phyloP scores from a whole-genome alignment of 179 eudicot species.

The Heliamphora pulchella region DNA sequence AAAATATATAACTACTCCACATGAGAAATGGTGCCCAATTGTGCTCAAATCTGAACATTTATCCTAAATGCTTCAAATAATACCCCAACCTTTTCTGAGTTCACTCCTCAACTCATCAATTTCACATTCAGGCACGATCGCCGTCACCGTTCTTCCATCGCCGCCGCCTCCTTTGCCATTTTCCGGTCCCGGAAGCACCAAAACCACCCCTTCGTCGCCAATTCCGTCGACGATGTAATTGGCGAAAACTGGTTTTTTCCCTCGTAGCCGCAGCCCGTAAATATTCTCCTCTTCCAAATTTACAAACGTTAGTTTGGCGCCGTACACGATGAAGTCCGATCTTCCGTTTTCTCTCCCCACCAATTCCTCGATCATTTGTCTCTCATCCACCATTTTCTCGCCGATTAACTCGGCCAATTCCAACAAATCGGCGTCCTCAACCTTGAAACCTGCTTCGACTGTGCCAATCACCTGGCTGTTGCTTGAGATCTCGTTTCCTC shows the following conservation, averaged over 20 bases:
- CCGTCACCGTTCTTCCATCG: constrained; percentile 29
- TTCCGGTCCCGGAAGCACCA: constrained; percentile 33
- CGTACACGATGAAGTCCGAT: constrained; percentile 38
- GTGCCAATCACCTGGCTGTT: constrained; percentile 25
- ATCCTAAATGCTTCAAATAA: background rate
- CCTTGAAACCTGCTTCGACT: constrained; percentile 18
- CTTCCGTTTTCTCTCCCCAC: constrained; percentile 20
- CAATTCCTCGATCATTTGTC: constrained; percentile 20
- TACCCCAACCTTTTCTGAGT: constrained; percentile 28
- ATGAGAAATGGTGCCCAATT: no score
- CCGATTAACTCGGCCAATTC: constrained; percentile 29
- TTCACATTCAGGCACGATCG: constrained; percentile 33
- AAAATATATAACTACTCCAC: no score
- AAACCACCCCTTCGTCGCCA: constrained; percentile 41
- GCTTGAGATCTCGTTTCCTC: constrained; percentile 14
- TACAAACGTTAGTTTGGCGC: constrained; percentile 46
- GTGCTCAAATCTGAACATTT: no score
- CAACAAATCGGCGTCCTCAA: constrained; percentile 21
- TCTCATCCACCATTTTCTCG: constrained; percentile 32
- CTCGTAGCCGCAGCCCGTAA: constrained; percentile 31
- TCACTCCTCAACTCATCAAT: constrained; percentile 26
- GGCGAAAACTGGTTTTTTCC: constrained; percentile 31
- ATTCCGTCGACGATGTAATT: constrained; percentile 31
- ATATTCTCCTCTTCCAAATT: constrained; percentile 32
- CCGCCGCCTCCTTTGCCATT: background rate